Conservation (phyloP, 116 monocot genomes). For the Trichopus zeylanicus region DNA sequence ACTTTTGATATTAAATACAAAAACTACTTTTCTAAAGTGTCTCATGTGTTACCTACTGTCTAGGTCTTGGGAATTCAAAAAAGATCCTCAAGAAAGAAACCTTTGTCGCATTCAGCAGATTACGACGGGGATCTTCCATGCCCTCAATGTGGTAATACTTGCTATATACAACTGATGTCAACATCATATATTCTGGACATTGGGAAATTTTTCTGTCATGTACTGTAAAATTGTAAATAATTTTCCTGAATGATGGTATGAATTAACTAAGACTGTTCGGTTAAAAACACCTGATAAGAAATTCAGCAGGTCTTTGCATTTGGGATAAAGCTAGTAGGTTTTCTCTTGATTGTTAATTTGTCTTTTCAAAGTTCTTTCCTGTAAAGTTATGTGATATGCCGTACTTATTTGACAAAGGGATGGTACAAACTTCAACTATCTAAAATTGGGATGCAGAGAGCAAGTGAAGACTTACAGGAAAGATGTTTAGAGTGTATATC, state of each 20-base stretch:
- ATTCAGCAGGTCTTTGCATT: not conserved
- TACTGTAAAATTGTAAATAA: not conserved
- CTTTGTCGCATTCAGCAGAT: conserved; percentile 23
- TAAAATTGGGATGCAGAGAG: too few relatives aligned
- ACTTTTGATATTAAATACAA: not conserved
- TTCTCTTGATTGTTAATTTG: not conserved
- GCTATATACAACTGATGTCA: not conserved
- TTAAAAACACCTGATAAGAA: not conserved
- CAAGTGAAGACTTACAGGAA: too few relatives aligned
- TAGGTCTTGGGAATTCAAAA: conserved; percentile 41
- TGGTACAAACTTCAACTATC: too few relatives aligned
- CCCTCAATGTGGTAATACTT: conserved; percentile 65
- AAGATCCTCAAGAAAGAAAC: conserved; percentile 44
- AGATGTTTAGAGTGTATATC: too few relatives aligned
- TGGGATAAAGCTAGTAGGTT: not conserved
- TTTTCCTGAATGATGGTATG: not conserved
- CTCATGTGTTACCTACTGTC: not conserved
- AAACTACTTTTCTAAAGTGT: not conserved
- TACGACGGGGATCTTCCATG: conserved; percentile 38
- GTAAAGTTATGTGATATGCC: too few relatives aligned
- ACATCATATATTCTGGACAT: not conserved
- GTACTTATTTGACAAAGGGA: too few relatives aligned
- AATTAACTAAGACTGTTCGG: not conserved
- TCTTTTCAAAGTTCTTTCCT: too few relatives aligned
- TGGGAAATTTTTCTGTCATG: not conserved